Conservation (phyloP, 1,139 yeast genomes). For the Pichia sp. region DNA sequence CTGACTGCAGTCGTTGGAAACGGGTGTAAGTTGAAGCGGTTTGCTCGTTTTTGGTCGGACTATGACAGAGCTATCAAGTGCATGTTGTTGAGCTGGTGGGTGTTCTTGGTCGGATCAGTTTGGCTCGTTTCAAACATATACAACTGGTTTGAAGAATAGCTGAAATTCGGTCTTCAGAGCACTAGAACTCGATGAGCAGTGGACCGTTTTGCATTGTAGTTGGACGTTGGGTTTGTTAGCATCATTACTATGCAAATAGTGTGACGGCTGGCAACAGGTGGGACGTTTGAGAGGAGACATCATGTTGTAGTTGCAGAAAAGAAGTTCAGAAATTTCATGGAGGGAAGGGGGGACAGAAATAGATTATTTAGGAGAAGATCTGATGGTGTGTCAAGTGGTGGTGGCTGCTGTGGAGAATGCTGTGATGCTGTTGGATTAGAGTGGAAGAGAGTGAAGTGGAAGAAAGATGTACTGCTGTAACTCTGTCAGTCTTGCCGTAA, state of each 20-base stretch:
- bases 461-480: not conserved
- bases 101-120: not conserved
- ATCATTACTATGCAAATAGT: not conserved
- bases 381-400: not conserved
- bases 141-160: not conserved
- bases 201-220: not conserved
- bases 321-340: not conserved
- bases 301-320: not conserved
- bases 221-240: not conserved
- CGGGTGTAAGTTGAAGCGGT: not conserved
- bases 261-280: not conserved
- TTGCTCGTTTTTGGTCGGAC: not conserved
- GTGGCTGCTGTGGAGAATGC: not conserved
- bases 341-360: not conserved
- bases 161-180: not conserved
- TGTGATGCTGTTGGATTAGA: not conserved
- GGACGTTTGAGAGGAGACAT: not conserved
- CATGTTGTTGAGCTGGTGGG: not conserved
- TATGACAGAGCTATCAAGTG: not conserved
- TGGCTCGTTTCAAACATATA: not conserved
- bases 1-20: not conserved
- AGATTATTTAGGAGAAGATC: not conserved
- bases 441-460: not conserved
- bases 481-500: not conserved
- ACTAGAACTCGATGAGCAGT: not conserved